phyloP scores from a whole-genome alignment of 225 moss, liverwort and hornwort genomes.

The Anthoceros angustus region DNA sequence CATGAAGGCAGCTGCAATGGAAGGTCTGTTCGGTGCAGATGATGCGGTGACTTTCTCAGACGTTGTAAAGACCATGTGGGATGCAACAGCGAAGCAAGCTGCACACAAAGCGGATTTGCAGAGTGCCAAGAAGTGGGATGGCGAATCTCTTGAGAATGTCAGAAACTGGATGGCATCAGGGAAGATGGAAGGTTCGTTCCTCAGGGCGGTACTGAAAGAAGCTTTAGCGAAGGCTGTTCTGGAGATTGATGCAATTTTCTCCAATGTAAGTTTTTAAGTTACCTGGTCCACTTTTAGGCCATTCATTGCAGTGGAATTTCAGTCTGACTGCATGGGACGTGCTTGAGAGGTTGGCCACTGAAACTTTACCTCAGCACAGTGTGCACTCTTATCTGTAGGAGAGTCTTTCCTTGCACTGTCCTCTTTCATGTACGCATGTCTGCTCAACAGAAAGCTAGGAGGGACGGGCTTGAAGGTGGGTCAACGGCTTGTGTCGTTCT shows the following conservation, averaged over 20 bases:
- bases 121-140: not conserved
- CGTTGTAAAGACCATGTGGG: not conserved
- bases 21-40: not conserved
- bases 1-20: not conserved
- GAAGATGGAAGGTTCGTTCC: constrained; percentile 21
- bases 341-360: not conserved
- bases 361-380: too few relatives aligned
- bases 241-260: constrained; percentile 45
- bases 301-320: not conserved
- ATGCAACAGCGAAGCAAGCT: not conserved
- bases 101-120: too few relatives aligned
- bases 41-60: not conserved
- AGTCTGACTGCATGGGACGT: not conserved
- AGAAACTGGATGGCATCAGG: constrained; percentile 14
- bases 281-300: not conserved
- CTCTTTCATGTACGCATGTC: not conserved
- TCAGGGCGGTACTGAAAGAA: constrained; percentile 48
- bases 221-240: constrained; percentile 41
- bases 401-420: too few relatives aligned
- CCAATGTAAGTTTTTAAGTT: constrained; percentile 23
- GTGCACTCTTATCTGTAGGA: too few relatives aligned
- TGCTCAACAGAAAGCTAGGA: constrained; percentile 34
- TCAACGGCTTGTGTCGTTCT: constrained; percentile 69
- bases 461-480: constrained; percentile 37
- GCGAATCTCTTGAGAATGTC: not conserved